Conservation (phyloP, 345 rosid species). For the Acer campestre region DNA sequence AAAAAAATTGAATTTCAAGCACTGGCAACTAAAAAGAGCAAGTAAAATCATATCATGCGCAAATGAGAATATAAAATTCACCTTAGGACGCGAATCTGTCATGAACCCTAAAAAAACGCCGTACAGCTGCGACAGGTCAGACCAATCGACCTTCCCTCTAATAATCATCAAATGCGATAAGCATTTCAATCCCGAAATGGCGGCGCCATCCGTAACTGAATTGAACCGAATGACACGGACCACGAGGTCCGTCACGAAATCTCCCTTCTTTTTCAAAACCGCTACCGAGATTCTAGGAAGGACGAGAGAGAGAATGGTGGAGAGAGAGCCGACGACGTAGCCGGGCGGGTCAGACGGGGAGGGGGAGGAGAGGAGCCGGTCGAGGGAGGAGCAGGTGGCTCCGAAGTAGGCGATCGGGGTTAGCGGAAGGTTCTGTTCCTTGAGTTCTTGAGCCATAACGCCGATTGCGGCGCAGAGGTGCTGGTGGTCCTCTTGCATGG, state of each 20-base stretch:
- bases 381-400: constrained; percentile 61
- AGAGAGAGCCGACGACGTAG: constrained; percentile 54
- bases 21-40: not conserved
- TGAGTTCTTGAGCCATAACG: constrained; percentile 72
- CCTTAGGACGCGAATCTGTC: constrained; percentile 69
- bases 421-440: constrained; percentile 59
- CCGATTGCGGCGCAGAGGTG: constrained; percentile 69
- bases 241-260: constrained; percentile 46
- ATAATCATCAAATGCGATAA: constrained; percentile 50
- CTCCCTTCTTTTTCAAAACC: constrained; percentile 54
- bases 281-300: constrained; percentile 54
- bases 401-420: constrained; percentile 76
- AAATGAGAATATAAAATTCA: constrained; percentile 18
- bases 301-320: constrained; percentile 57
- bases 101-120: constrained; percentile 43
- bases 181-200: constrained; percentile 64
- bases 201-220: constrained; percentile 46
- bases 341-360: constrained; percentile 36
- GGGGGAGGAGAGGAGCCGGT: constrained; percentile 45
- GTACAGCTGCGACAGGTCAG: constrained; percentile 48
- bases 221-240: constrained; percentile 44
- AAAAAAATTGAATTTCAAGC: not conserved
- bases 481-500: constrained; percentile 58
- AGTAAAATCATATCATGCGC: constrained; percentile 7
- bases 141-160: constrained; percentile 50